Evolutionary conservation across 305 asterid species (phyloP).

Genomic region (Fraxinus ornus): DNA sequence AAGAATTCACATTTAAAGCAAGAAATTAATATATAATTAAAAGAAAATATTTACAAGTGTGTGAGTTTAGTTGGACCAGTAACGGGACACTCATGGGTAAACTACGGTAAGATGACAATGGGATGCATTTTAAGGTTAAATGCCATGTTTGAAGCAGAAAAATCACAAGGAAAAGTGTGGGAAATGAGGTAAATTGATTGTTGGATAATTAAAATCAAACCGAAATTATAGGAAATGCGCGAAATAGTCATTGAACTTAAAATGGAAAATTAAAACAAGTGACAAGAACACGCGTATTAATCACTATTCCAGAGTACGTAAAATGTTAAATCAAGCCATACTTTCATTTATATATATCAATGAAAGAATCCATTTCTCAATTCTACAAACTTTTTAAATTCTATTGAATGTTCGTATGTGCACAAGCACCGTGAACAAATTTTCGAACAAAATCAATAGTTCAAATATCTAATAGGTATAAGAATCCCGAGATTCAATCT

Average conservation of each 20-base stretch:
- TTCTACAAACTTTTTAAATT: not conserved
- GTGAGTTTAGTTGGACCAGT: not conserved
- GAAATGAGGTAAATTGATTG: not conserved
- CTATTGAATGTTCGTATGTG: not conserved
- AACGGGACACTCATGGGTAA: not conserved
- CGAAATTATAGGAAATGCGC: not conserved
- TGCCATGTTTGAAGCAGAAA: not conserved
- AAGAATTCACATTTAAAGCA: not conserved
- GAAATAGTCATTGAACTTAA: not conserved
- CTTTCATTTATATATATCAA: not conserved
- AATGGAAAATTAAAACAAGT: not conserved
- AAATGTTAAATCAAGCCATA: not conserved
- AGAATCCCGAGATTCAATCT: conserved; percentile 13
- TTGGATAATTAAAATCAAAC: not conserved
- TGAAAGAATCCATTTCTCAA: not conserved
- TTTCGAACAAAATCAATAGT: conserved; percentile 3
- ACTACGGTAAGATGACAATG: not conserved
- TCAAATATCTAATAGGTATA: not conserved
- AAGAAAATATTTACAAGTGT: not conserved
- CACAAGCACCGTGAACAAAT: not conserved
- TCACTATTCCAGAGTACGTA: not conserved
- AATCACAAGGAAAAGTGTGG: not conserved
- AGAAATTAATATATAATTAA: too few species aligned
- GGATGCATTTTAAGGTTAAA: not conserved
- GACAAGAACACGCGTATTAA: not conserved